phyloP scores from a whole-genome alignment of 441 rosid species.

The Mallotus japonicus region DNA sequence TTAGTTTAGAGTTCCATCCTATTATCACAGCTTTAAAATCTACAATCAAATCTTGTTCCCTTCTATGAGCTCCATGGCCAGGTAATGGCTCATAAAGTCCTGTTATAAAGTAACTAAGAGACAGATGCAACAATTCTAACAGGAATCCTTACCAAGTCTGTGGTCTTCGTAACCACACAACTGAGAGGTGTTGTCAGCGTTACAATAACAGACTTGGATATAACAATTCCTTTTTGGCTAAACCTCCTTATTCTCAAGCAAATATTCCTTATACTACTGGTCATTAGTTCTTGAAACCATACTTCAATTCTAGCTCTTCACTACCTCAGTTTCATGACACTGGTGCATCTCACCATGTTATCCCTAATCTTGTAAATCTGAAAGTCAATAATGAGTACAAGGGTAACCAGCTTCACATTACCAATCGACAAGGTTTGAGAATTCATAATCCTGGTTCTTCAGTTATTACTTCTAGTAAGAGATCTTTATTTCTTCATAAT shows the following conservation, averaged over 20 bases:
- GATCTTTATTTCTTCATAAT: background rate
- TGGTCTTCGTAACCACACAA: background rate
- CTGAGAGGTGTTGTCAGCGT: background rate
- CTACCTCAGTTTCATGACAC: background rate
- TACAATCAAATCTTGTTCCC: too few relatives aligned
- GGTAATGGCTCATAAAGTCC: too few relatives aligned
- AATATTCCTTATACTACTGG: background rate
- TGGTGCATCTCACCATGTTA: background rate
- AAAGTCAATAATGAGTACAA: background rate
- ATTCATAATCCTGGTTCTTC: background rate
- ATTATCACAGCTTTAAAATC: too few relatives aligned
- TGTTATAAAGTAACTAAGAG: too few relatives aligned
- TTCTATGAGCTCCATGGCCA: too few relatives aligned
- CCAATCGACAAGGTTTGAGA: background rate
- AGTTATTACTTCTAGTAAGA: background rate
- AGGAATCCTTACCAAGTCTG: background rate
- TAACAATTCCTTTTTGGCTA: background rate
- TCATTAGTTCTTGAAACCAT: background rate
- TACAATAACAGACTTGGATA: background rate
- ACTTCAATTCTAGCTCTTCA: background rate
- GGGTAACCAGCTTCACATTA: background rate
- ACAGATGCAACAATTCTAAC: too few relatives aligned
- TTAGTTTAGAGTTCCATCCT: too few relatives aligned
- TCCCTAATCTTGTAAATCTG: background rate
- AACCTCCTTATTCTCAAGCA: background rate